Conservation (phyloP, 2,329 filamentous ascomycete species). For the Sporothrix schenckii region DNA sequence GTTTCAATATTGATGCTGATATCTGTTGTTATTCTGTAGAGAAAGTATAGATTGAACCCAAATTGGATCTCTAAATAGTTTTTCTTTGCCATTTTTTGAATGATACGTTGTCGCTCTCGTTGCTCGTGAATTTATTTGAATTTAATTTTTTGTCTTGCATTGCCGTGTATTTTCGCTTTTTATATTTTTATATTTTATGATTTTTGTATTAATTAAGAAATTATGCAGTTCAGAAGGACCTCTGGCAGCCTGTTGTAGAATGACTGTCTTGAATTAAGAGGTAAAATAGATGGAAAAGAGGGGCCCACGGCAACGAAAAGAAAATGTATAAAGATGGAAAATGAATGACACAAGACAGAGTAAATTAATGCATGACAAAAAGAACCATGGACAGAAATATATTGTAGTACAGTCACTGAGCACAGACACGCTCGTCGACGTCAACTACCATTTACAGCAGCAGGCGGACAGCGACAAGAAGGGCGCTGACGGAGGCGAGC, state of each 20-base stretch:
- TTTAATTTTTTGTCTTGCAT: too few relatives aligned
- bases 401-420: background rate
- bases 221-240: slow-evolving; percentile 4
- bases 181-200: background rate
- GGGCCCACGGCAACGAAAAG: slow-evolving; percentile 7
- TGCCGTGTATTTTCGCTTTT: too few relatives aligned
- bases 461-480: slow-evolving; percentile 6
- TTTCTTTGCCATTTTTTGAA: too few relatives aligned
- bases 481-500: background rate
- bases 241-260: background rate
- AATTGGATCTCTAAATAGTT: too few relatives aligned
- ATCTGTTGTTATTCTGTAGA: too few relatives aligned
- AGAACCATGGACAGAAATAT: background rate
- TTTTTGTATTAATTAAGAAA: background rate
- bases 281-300: background rate
- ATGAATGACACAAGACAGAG: background rate
- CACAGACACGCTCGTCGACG: too few relatives aligned
- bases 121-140: background rate
- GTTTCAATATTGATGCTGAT: too few relatives aligned
- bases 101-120: too few relatives aligned
- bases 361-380: background rate
- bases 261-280: background rate
- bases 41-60: too few relatives aligned
- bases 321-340: background rate
- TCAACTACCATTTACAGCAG: background rate